A percentile compares a stretch with the other conserved stretches of the same genome.
phyloP scores from a whole-genome alignment of 2,329 filamentous ascomycete genomes.

The Plectosphaerella plurivora region DNA sequence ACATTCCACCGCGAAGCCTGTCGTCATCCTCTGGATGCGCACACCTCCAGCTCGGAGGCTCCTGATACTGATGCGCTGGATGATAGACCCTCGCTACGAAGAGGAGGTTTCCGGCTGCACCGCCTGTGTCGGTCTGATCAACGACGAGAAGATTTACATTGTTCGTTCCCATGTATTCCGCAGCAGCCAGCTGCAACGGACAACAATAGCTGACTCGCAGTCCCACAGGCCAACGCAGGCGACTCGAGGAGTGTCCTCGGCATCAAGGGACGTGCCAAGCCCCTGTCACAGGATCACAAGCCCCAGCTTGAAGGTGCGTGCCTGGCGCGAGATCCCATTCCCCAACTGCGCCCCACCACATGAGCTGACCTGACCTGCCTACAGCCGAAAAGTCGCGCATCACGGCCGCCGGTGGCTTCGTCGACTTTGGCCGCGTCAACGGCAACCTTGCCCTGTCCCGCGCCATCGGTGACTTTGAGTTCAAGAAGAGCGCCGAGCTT shows the following conservation, averaged over 20 bases:
- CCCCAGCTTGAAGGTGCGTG: slow-evolving; percentile 88
- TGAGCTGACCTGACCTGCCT: slow-evolving; percentile 3
- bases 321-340: neutral
- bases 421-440: slow-evolving; percentile 97
- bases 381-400: slow-evolving; percentile 93
- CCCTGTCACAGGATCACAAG: slow-evolving; percentile 98
- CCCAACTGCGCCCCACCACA: no score
- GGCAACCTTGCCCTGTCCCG: slow-evolving; percentile 95
- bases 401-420: slow-evolving; percentile 90
- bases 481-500: slow-evolving; percentile 98
- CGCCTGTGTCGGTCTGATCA: slow-evolving; percentile 85
- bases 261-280: slow-evolving; percentile 95
- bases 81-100: slow-evolving; percentile 86
- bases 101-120: slow-evolving; percentile 98
- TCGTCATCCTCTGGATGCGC: slow-evolving; percentile 12
- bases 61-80: neutral
- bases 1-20: neutral
- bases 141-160: slow-evolving; percentile 87
- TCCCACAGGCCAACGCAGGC: slow-evolving; percentile 83
- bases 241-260: slow-evolving; percentile 93
- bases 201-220: neutral
- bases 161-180: slow-evolving; percentile 54
- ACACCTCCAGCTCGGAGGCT: slow-evolving; percentile 6
- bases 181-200: neutral
- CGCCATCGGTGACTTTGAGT: slow-evolving; percentile 98